Percentiles rank a stretch among this genome's conserved stretches.
phyloP scores from a whole-genome alignment of 257 asterid species.

The Penstemon barbatus region DNA sequence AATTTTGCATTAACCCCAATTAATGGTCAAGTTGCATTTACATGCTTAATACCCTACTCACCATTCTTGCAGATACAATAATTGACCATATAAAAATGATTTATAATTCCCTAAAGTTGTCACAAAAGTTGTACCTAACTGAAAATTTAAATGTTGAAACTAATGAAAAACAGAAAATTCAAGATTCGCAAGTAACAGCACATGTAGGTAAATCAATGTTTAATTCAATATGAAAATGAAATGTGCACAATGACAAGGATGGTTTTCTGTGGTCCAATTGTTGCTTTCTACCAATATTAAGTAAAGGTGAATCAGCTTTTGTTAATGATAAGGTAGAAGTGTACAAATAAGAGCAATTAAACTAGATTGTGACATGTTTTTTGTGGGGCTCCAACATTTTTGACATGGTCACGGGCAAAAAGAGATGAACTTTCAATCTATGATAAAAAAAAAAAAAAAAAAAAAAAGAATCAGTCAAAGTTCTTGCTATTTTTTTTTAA shows the following conservation, averaged over 20 bases:
- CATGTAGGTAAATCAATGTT: constrained; percentile 17
- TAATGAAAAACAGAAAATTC: background rate
- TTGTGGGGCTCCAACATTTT: constrained; percentile 26
- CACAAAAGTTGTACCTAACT: too few species aligned
- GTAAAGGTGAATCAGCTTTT: constrained; percentile 14
- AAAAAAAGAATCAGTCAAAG: background rate
- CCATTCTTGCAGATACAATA: too few species aligned
- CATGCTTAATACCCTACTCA: too few species aligned
- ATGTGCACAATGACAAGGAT: constrained; percentile 20
- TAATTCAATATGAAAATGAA: constrained; percentile 20
- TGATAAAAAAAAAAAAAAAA: background rate
- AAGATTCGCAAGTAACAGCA: constrained; percentile 1
- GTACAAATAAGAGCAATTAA: background rate
- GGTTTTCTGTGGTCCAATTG: constrained; percentile 34
- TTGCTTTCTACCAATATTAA: constrained; percentile 22
- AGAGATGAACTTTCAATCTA: background rate
- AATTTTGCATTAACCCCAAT: too few species aligned
- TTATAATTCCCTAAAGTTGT: too few species aligned
- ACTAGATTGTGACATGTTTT: constrained; percentile 23
- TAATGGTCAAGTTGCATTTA: too few species aligned
- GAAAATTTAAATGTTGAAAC: too few species aligned
- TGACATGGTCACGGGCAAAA: constrained; percentile 4
- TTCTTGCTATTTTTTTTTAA: too few species aligned
- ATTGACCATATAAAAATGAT: too few species aligned
- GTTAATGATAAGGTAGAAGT: constrained; percentile 19